Evolutionary conservation across 495 filamentous ascomycete species (phyloP).

Genomic region (Xylaria cubensis): DNA sequence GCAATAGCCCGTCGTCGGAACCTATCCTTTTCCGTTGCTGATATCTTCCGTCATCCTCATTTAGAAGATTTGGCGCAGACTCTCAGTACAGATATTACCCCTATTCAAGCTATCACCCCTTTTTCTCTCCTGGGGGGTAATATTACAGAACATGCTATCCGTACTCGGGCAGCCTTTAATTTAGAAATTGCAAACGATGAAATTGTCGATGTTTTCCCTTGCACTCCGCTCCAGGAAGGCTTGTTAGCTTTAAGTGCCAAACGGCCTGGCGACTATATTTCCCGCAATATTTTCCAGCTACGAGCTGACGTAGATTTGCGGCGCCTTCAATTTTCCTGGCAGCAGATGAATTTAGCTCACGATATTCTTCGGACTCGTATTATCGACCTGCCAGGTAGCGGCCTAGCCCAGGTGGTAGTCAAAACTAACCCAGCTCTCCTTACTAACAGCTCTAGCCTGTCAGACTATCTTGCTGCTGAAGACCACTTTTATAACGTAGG

Average conservation of each 20-base stretch:
- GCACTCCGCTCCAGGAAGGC: slow-evolving; percentile 65
- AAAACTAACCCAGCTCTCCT: neutral
- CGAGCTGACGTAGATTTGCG: neutral
- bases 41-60: neutral
- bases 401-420: slow-evolving; percentile 4
- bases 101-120: too few relatives aligned
- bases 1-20: neutral
- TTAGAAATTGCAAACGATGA: slow-evolving; percentile 48
- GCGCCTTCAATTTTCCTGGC: neutral
- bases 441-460: neutral
- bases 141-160: slow-evolving; percentile 49
- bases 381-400: neutral
- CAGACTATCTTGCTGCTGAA: slow-evolving; percentile 11
- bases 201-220: slow-evolving; percentile 58
- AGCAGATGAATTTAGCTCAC: neutral
- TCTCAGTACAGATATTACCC: neutral
- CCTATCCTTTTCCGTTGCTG: neutral
- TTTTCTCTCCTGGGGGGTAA: too few relatives aligned
- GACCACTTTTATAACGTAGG: slow-evolving; percentile 20
- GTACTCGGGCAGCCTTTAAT: slow-evolving; percentile 46
- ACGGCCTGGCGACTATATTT: slow-evolving; percentile 45
- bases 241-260: slow-evolving; percentile 52
- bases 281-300: slow-evolving; percentile 29
- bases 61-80: neutral
- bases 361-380: slow-evolving; percentile 47